These are phyloP conservation scores for Ophiostoma sp. DNA, from an alignment of 2,329 filamentous ascomycete genomes.

Conservation along the genomic window DNA sequence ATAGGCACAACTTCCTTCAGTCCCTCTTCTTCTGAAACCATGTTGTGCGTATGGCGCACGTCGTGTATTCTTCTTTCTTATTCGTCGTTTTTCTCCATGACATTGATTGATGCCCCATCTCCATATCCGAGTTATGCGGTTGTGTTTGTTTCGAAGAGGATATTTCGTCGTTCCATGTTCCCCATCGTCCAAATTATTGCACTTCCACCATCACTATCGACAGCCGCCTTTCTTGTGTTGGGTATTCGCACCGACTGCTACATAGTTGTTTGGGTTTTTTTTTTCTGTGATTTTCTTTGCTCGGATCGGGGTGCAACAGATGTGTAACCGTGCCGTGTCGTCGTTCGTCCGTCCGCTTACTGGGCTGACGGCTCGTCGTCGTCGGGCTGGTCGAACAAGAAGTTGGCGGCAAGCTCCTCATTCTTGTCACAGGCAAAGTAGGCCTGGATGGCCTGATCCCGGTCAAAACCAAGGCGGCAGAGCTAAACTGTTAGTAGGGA, in stretches of 20 bases:
- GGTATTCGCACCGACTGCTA: constrained; percentile 23
- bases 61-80: background rate
- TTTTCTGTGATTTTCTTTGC: background rate
- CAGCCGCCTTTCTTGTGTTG: background rate
- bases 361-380: constrained; percentile 62
- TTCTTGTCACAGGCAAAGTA: constrained; percentile 99
- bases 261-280: background rate
- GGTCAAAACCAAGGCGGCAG: constrained; percentile 88
- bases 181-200: background rate
- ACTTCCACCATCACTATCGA: background rate
- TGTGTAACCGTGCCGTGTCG: background rate
- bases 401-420: constrained; percentile 96
- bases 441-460: constrained; percentile 92
- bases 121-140: background rate
- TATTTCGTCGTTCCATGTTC: background rate
- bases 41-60: background rate
- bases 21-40: background rate
- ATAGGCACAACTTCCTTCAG: background rate
- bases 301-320: background rate
- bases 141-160: background rate
- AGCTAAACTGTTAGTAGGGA: constrained; percentile 54
- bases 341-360: background rate
- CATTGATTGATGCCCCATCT: background rate
- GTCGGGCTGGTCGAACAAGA: constrained; percentile 94
- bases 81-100: background rate